Evolutionary conservation across 106 monocot genomes (phyloP).

Genomic region (Dioscorea alata): DNA sequence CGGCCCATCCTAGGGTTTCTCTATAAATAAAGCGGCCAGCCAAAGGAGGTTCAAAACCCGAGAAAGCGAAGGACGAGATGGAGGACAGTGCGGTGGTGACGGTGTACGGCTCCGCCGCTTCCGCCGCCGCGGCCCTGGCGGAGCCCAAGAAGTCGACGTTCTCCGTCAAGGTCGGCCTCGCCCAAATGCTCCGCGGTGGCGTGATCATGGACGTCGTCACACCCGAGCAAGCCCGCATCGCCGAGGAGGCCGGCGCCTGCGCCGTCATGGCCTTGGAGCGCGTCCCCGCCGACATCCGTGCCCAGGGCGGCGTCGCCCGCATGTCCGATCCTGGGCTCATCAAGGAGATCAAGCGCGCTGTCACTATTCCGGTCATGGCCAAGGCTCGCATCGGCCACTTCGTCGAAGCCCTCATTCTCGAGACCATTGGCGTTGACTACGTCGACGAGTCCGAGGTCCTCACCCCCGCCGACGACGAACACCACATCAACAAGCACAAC

Average conservation of each 20-base stretch:
- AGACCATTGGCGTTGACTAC: not conserved
- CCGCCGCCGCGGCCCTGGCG: constrained; percentile 15
- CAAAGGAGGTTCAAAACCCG: too few species aligned
- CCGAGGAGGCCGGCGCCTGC: constrained; percentile 29
- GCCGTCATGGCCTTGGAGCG: constrained; percentile 5
- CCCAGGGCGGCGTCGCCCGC: not conserved
- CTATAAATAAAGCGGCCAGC: too few species aligned
- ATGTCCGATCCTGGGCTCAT: not conserved
- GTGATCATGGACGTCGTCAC: constrained; percentile 36
- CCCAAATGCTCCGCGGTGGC: constrained; percentile 38
- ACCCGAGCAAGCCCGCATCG: constrained; percentile 40
- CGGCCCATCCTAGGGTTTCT: too few species aligned
- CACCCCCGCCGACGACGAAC: too few species aligned
- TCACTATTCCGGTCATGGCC: constrained; percentile 1
- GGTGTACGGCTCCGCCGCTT: constrained; percentile 15
- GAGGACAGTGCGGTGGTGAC: constrained; percentile 19
- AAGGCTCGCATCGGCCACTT: constrained; percentile 2
- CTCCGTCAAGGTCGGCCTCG: constrained; percentile 49
- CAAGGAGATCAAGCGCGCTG: not conserved
- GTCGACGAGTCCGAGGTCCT: not conserved
- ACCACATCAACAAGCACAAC: too few species aligned
- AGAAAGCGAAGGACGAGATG: not conserved
- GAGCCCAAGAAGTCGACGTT: constrained; percentile 38
- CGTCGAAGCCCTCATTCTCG: constrained; percentile 2
- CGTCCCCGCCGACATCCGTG: constrained; percentile 3